These are phyloP conservation scores for Diaporthe eres DNA, from an alignment of 2,329 filamentous ascomycete species.

Conservation along the genomic window DNA sequence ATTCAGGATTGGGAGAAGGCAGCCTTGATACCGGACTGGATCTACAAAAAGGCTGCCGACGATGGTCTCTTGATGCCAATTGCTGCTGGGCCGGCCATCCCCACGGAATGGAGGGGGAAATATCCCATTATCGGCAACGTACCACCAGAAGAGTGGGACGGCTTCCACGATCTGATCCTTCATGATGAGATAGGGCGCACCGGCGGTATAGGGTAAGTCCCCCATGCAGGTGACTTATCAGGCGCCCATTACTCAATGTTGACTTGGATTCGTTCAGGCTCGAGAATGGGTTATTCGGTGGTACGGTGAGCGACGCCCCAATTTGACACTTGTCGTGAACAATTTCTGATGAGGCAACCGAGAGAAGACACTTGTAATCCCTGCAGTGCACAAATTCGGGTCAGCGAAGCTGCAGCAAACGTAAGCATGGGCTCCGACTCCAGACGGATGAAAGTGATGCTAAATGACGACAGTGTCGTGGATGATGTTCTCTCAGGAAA, in stretches of 20 bases:
- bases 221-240: constrained; percentile 42
- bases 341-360: neutral
- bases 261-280: constrained; percentile 46
- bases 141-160: constrained; percentile 52
- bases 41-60: constrained; percentile 36
- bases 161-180: constrained; percentile 54
- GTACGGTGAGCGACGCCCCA: constrained; percentile 16
- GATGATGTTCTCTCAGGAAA: constrained; percentile 55
- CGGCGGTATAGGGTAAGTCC: constrained; percentile 41
- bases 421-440: constrained; percentile 40
- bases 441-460: constrained; percentile 46
- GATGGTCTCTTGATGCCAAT: constrained; percentile 42
- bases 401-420: constrained; percentile 43
- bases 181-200: constrained; percentile 53
- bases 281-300: constrained; percentile 40
- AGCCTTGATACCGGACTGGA: constrained; percentile 18
- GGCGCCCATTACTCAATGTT: neutral
- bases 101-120: constrained; percentile 28
- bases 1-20: constrained; percentile 39
- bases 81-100: constrained; percentile 35
- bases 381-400: constrained; percentile 48
- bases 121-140: constrained; percentile 48
- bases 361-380: constrained; percentile 39
- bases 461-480: constrained; percentile 40
- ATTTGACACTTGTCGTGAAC: neutral